phyloP scores from a whole-genome alignment of 805 yeast species.

The Candida hungchunana region DNA sequence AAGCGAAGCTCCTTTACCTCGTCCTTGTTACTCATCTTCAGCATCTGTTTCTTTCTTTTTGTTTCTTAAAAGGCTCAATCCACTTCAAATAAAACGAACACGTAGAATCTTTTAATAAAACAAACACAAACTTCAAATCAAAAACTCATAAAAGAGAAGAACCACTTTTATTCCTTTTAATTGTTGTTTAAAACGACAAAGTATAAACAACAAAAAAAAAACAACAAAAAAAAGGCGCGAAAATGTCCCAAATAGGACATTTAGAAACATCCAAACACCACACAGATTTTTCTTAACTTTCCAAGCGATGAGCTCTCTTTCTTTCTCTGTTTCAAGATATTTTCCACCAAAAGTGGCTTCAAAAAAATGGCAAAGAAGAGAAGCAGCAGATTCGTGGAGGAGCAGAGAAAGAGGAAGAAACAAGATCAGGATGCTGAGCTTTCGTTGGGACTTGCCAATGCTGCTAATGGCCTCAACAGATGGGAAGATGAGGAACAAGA shows the following conservation, averaged over 20 bases:
- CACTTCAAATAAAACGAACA: neutral
- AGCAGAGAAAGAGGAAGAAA: conserved; percentile 24
- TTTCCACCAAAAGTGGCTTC: neutral
- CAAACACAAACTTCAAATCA: neutral
- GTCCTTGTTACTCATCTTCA: too few species aligned
- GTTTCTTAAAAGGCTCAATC: neutral
- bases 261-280: conserved; percentile 7
- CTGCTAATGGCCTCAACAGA: conserved; percentile 14
- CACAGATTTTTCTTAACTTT: conserved; percentile 6
- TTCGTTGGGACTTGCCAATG: conserved; percentile 23
- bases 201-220: neutral
- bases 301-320: conserved; percentile 1
- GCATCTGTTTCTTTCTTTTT: neutral
- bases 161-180: neutral
- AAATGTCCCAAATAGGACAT: conserved; percentile 5
- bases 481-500: conserved; percentile 79
- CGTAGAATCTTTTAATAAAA: neutral
- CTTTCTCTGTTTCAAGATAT: neutral
- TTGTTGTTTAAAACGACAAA: neutral
- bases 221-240: conserved; percentile 1
- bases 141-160: too few species aligned
- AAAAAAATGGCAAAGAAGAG: conserved; percentile 36
- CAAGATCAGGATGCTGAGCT: conserved; percentile 22
- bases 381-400: conserved; percentile 32
- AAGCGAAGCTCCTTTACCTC: conserved; percentile 23